These are phyloP conservation scores for Betula pendula DNA, from an alignment of 306 rosid genomes.

Conservation along the genomic window DNA sequence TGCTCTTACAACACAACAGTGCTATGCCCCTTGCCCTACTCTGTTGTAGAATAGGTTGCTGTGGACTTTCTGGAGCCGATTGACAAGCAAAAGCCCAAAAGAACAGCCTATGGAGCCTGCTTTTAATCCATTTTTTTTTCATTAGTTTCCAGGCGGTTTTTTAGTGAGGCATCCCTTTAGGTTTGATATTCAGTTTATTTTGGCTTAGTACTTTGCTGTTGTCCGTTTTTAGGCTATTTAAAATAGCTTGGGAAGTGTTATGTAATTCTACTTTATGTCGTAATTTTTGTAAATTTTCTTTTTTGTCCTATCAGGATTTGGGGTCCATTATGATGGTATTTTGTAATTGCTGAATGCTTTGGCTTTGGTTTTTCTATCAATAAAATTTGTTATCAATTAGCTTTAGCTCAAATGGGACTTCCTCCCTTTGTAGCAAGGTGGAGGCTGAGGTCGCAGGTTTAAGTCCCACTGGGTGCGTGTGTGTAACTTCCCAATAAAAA, in stretches of 20 bases:
- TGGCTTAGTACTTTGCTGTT: neutral
- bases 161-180: neutral
- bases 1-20: neutral
- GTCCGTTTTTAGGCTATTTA: neutral
- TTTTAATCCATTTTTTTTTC: neutral
- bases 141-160: neutral
- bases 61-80: neutral
- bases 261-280: neutral
- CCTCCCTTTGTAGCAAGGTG: too few relatives aligned
- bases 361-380: neutral
- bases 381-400: neutral
- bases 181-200: neutral
- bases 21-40: neutral
- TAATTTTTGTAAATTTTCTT: neutral
- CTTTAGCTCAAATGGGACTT: too few relatives aligned
- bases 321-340: neutral
- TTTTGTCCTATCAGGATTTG: neutral
- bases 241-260: neutral
- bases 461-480: too few relatives aligned
- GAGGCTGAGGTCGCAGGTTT: too few relatives aligned
- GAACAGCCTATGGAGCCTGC: neutral
- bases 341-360: neutral
- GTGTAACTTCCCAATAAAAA: too few relatives aligned
- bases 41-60: neutral
- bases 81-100: neutral